Evolutionary conservation across 2,329 filamentous ascomycete genomes (phyloP).

Genomic region (Exophiala sp.): DNA sequence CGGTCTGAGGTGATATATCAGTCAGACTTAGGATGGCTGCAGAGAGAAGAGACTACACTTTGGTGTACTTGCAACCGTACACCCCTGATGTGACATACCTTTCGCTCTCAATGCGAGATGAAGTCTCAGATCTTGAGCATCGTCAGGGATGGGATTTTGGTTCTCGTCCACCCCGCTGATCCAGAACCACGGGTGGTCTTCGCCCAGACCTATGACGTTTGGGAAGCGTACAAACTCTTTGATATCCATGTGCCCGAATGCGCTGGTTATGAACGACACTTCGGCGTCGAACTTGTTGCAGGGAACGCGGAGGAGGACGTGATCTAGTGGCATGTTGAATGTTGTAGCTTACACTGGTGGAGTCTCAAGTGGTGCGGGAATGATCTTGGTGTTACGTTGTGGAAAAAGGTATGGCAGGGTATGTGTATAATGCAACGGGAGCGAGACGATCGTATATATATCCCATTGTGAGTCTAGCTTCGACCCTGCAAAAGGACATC

Average conservation of each 20-base stretch:
- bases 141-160: too few species aligned
- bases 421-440: too few species aligned
- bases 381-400: too few species aligned
- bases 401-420: too few species aligned
- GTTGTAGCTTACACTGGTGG: background rate
- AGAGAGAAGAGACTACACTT: conserved; percentile 44
- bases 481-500: too few species aligned
- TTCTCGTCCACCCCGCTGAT: conserved; percentile 19
- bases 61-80: conserved; percentile 5
- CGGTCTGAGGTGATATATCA: too few species aligned
- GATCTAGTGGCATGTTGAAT: conserved; percentile 39
- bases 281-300: conserved; percentile 31
- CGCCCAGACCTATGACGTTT: conserved; percentile 31
- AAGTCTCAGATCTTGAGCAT: too few species aligned
- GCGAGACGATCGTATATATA: too few species aligned
- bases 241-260: conserved; percentile 32
- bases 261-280: conserved; percentile 32
- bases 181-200: conserved; percentile 31
- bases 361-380: too few species aligned
- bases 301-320: conserved; percentile 30
- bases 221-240: conserved; percentile 30
- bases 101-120: background rate
- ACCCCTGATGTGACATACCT: too few species aligned
- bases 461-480: too few species aligned
- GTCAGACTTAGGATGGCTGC: conserved; percentile 36